These are phyloP conservation scores for Amborella trichopoda DNA, from an alignment of 164 flowering plant species.

Conservation along the genomic window DNA sequence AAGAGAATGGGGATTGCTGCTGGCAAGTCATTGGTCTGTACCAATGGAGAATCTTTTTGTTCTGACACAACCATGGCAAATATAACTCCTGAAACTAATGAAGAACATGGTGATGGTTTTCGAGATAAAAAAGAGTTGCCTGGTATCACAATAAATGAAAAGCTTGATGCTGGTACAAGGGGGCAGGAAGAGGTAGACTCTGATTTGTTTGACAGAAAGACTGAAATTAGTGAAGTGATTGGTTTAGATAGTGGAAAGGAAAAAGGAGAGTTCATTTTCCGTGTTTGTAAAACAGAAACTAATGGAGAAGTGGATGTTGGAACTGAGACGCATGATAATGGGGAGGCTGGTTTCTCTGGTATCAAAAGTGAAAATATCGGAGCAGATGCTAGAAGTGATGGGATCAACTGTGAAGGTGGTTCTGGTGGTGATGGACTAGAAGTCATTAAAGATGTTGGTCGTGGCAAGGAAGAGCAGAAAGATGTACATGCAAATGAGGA, in stretches of 20 bases:
- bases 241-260: neutral
- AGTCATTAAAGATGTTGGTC: too few relatives aligned
- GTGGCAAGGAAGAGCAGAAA: too few relatives aligned
- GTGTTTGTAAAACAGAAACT: too few relatives aligned
- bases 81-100: neutral
- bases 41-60: neutral
- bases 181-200: neutral
- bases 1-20: neutral
- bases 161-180: too few relatives aligned
- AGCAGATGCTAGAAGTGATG: neutral
- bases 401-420: too few relatives aligned
- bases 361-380: neutral
- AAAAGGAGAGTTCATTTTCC: too few relatives aligned
- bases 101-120: neutral
- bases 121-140: neutral
- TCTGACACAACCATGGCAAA: neutral
- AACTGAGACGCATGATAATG: neutral
- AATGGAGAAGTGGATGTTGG: neutral
- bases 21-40: neutral
- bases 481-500: too few relatives aligned
- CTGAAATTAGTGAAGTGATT: conserved; percentile 1
- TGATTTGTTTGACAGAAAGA: neutral
- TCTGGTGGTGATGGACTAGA: too few relatives aligned
- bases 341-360: neutral
- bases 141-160: neutral